Percentiles rank a stretch among this genome's conserved stretches.
Conservation (phyloP, 805 yeast genomes). For the Metschnikowia vanudenii region DNA sequence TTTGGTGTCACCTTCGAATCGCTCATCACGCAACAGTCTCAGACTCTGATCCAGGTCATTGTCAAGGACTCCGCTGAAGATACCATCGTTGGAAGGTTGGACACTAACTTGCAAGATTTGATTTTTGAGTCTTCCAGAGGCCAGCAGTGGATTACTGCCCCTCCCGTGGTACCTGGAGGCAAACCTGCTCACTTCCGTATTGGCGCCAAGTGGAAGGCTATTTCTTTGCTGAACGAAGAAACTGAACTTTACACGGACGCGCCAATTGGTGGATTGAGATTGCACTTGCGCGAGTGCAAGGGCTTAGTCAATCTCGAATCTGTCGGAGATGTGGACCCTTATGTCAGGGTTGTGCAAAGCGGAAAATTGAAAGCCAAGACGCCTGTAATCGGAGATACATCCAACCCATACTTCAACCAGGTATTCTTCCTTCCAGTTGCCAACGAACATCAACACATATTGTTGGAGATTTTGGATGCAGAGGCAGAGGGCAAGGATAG, state of each 20-base stretch:
- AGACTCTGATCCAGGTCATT: conserved; percentile 52
- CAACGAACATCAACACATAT: conserved; percentile 57
- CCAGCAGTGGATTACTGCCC: conserved; percentile 47
- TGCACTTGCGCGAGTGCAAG: conserved; percentile 54
- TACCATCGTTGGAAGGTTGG: conserved; percentile 51
- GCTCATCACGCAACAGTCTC: conserved; percentile 59
- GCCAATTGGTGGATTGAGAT: conserved; percentile 65
- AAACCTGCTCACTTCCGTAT: conserved; percentile 44
- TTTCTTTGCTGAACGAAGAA: conserved; percentile 50
- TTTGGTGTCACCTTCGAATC: conserved; percentile 66
- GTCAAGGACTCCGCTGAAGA: conserved; percentile 62
- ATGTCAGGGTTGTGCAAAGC: conserved; percentile 56
- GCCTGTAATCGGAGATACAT: conserved; percentile 49
- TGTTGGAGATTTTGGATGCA: conserved; percentile 62
- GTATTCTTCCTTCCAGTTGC: conserved; percentile 59
- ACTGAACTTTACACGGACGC: conserved; percentile 47
- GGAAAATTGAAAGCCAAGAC: conserved; percentile 60
- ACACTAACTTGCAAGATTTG: conserved; percentile 53
- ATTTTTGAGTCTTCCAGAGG: conserved; percentile 50
- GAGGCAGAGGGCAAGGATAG: conserved; percentile 65
- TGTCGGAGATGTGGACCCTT: conserved; percentile 76
- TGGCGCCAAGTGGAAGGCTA: conserved; percentile 68
- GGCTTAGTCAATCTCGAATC: conserved; percentile 58
- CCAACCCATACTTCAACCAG: conserved; percentile 58
- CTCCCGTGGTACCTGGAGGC: conserved; percentile 46